Percentiles rank a stretch among this genome's conserved stretches.
Conservation (phyloP, 106 monocot genomes). For the Allium fistulosum region DNA sequence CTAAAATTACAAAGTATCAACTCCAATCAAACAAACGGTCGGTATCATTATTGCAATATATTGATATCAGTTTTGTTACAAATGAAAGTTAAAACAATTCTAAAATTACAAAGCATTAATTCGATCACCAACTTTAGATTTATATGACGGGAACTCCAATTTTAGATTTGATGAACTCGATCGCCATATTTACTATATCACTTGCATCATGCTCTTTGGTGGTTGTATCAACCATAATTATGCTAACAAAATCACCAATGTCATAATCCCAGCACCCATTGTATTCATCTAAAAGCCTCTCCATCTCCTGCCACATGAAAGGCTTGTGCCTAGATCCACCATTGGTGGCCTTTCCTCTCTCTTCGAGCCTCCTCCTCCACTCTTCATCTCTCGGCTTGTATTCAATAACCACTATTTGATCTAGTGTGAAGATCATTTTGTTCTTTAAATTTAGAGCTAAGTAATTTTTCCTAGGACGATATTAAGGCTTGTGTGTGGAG, state of each 20-base stretch:
- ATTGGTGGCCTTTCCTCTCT: conserved; percentile 28
- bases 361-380: conserved; percentile 67
- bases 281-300: conserved; percentile 46
- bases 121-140: too few species aligned
- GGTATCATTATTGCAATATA: too few species aligned
- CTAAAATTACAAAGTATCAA: too few species aligned
- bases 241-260: conserved; percentile 21
- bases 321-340: conserved; percentile 62
- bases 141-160: neutral
- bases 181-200: conserved; percentile 24
- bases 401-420: conserved; percentile 50
- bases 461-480: too few species aligned
- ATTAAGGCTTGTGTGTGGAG: too few species aligned
- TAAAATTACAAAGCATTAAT: too few species aligned
- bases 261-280: conserved; percentile 55
- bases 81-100: too few species aligned
- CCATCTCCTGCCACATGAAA: conserved; percentile 48
- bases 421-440: neutral
- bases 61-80: too few species aligned
- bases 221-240: conserved; percentile 52
- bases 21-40: too few species aligned
- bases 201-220: conserved; percentile 7
- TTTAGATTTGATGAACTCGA: conserved; percentile 25
- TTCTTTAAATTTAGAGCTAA: too few species aligned
- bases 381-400: conserved; percentile 53